A percentile compares a stretch with the other conserved stretches of the same genome.
These are phyloP conservation scores for Amanita pallidorosea DNA, from an alignment of 768 basidiomycete genomes.

Conservation along the genomic window DNA sequence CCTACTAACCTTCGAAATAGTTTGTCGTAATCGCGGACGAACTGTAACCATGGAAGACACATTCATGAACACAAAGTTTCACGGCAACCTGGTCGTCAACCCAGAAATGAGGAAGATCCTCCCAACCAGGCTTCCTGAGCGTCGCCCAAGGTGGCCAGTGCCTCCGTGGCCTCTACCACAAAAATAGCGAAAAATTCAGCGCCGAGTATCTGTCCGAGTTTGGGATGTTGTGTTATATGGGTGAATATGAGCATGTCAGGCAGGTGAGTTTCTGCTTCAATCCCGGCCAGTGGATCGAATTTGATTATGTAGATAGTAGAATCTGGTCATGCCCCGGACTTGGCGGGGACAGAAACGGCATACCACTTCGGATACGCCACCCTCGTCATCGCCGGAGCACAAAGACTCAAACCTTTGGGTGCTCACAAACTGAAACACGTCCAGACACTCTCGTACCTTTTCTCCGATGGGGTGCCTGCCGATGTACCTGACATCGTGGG, in stretches of 20 bases:
- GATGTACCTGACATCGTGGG: constrained; percentile 35
- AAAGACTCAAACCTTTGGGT: background rate
- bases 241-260: background rate
- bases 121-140: background rate
- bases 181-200: too few species aligned
- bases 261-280: too few species aligned
- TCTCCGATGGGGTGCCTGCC: constrained; percentile 27
- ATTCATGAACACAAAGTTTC: background rate
- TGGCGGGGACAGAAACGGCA: too few species aligned
- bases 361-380: background rate
- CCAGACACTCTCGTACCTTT: constrained; percentile 30
- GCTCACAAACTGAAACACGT: constrained; percentile 13
- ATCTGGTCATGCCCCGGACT: background rate
- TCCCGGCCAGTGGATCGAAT: too few species aligned
- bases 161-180: too few species aligned
- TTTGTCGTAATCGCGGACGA: too few species aligned
- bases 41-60: too few species aligned
- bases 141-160: background rate
- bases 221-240: background rate
- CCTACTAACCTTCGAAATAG: too few species aligned
- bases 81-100: too few species aligned
- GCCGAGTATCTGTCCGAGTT: background rate
- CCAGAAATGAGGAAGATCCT: background rate
- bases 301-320: background rate
- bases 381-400: background rate